Evolutionary conservation across 306 rosid genomes (phyloP).

Genomic region (Clitoria ternatea): DNA sequence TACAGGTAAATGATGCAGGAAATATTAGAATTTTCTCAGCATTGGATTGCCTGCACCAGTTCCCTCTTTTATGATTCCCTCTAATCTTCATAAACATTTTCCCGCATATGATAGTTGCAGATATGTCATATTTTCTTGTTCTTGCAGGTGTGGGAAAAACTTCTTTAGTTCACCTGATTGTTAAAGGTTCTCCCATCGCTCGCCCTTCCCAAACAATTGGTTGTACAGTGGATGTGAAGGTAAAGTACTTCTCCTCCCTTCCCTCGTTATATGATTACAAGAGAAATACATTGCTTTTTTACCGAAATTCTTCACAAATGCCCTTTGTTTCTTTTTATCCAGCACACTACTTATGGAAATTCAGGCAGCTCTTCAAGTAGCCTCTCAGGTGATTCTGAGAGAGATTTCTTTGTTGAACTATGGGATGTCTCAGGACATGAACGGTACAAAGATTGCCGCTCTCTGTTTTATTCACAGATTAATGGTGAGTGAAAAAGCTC

Average conservation of each 20-base stretch:
- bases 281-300: conserved; percentile 3
- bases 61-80: neutral
- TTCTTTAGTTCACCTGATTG: conserved; percentile 81
- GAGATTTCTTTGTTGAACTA: conserved; percentile 91
- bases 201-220: conserved; percentile 89
- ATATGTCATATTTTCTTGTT: conserved; percentile 10
- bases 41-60: neutral
- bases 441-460: conserved; percentile 89
- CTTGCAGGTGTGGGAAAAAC: conserved; percentile 91
- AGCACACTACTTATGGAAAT: conserved; percentile 76
- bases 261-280: neutral
- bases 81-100: neutral
- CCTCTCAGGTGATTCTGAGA: conserved; percentile 78
- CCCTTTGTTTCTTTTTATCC: conserved; percentile 25
- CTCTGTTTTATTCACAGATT: conserved; percentile 87
- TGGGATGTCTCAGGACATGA: conserved; percentile 99
- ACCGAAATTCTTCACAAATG: conserved; percentile 20
- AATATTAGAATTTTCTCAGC: neutral
- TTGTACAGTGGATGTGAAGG: conserved; percentile 89
- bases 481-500: conserved; percentile 57
- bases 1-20: neutral
- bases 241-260: conserved; percentile 16
- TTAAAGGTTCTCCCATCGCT: conserved; percentile 70
- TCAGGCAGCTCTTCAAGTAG: conserved; percentile 88
- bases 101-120: neutral